Percentiles rank a stretch among this genome's conserved stretches.
phyloP scores from a whole-genome alignment of 2,329 filamentous ascomycete species.

The Graphilbum ipis-grandicollis region DNA sequence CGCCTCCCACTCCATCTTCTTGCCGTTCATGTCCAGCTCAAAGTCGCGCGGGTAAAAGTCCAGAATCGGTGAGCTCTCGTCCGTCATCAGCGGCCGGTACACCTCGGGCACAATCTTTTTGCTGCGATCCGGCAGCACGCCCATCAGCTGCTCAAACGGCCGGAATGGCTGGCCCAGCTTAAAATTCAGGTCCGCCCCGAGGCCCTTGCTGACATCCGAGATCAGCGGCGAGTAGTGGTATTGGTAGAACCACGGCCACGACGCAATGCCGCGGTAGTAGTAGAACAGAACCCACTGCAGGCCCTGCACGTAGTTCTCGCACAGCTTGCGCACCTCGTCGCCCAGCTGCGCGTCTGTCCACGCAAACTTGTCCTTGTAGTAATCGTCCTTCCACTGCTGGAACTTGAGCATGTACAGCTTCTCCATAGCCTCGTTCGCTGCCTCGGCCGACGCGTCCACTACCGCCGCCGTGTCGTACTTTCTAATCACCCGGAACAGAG shows the following conservation, averaged over 20 bases:
- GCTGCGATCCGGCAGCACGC: slow-evolving; percentile 89
- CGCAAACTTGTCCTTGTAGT: slow-evolving; percentile 77
- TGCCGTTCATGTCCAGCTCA: slow-evolving; percentile 96
- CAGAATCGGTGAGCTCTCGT: slow-evolving; percentile 75
- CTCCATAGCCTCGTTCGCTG: slow-evolving; percentile 63
- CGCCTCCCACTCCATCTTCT: slow-evolving; percentile 99
- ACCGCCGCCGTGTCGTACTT: slow-evolving; percentile 83
- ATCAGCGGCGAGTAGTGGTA: slow-evolving; percentile 98
- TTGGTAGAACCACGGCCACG: slow-evolving; percentile 95
- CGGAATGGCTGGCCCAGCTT: slow-evolving; percentile 86
- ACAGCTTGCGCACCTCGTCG: slow-evolving; percentile 59
- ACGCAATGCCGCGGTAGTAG: slow-evolving; percentile 92
- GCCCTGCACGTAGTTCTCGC: slow-evolving; percentile 94
- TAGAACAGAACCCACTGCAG: slow-evolving; percentile 97
- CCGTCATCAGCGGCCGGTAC: slow-evolving; percentile 88
- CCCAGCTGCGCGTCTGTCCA: slow-evolving; percentile 69
- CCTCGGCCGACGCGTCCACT: slow-evolving; percentile 60
- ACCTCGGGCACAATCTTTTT: slow-evolving; percentile 83
- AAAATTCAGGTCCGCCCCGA: slow-evolving; percentile 80
- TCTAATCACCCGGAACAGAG: slow-evolving; percentile 70
- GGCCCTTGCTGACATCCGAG: slow-evolving; percentile 69
- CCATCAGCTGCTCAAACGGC: slow-evolving; percentile 95
- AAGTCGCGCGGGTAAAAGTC: slow-evolving; percentile 98
- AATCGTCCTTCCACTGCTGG: slow-evolving; percentile 80
- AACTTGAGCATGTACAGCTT: slow-evolving; percentile 85